Percentiles rank a stretch among this genome's conserved stretches.
Conservation (phyloP, 345 rosid species). For the Corymbia maculata region DNA sequence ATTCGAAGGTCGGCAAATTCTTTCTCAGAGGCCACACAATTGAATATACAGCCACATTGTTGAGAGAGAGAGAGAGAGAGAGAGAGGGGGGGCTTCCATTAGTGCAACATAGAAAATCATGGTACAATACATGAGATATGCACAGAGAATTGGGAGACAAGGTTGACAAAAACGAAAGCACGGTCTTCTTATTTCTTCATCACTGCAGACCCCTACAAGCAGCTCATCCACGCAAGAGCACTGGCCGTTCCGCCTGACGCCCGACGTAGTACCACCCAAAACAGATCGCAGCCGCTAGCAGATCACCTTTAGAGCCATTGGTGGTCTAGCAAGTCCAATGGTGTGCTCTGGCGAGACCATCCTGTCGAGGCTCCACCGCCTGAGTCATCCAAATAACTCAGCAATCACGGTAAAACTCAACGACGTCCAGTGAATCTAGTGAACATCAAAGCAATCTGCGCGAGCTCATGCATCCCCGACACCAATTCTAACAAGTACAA, state of each 20-base stretch:
- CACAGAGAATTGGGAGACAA: not conserved
- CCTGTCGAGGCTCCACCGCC: not conserved
- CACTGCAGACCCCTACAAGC: not conserved
- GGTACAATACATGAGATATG: not conserved
- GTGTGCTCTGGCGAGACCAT: not conserved
- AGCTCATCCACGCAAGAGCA: not conserved
- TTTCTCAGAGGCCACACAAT: no score
- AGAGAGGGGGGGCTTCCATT: no score
- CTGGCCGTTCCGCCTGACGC: not conserved
- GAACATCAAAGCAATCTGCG: not conserved
- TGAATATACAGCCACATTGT: no score
- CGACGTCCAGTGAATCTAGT: no score
- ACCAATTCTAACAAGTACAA: not conserved
- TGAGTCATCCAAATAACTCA: not conserved
- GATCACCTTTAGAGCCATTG: not conserved
- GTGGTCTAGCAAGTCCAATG: not conserved
- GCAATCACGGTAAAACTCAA: not conserved
- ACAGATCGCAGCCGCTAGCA: not conserved
- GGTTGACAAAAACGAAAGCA: not conserved
- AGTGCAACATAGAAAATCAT: not conserved
- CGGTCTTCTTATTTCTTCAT: not conserved
- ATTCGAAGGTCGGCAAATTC: no score
- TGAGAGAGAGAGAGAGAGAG: no score
- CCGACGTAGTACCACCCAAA: not conserved
- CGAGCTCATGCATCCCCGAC: not conserved